Conservation (phyloP, 2,329 filamentous ascomycete genomes). For the Bipolaris zeicola region DNA sequence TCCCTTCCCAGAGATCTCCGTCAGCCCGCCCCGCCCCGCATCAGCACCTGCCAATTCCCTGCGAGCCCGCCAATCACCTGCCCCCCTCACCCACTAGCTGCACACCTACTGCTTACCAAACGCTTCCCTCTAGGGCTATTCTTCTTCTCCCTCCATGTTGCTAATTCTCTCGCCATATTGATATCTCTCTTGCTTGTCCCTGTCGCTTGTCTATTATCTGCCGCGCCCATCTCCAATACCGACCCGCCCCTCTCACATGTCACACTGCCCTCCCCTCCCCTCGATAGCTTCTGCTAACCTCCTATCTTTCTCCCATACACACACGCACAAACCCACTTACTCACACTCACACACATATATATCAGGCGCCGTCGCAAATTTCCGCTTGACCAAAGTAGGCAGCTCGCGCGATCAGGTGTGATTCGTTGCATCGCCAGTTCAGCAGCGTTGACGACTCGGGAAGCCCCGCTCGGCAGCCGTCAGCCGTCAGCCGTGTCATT, state of each 20-base stretch:
- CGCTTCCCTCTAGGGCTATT: neutral
- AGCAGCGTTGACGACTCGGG: slow-evolving; percentile 21
- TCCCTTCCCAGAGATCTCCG: neutral
- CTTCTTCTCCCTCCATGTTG: no score
- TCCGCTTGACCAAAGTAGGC: slow-evolving; percentile 6
- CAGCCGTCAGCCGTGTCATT: slow-evolving; percentile 21
- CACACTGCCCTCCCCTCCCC: no score
- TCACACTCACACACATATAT: neutral
- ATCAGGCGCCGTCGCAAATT: slow-evolving; percentile 1
- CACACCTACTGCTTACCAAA: slow-evolving; percentile 3
- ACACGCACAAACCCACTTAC: neutral
- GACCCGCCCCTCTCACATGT: no score
- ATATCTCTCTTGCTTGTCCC: neutral
- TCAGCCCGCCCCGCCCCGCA: slow-evolving; percentile 4
- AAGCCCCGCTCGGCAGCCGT: slow-evolving; percentile 31
- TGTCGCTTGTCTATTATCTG: neutral
- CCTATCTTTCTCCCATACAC: neutral
- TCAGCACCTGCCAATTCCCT: neutral
- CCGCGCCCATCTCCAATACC: no score
- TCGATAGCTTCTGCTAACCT: no score
- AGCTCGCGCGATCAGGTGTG: slow-evolving; percentile 12
- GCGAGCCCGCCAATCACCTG: neutral
- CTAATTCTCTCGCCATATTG: neutral
- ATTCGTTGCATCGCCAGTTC: slow-evolving; percentile 14
- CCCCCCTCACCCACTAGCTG: neutral